Evolutionary conservation across 2,329 filamentous ascomycete species (phyloP).

Genomic region (Metarhizium humberi): DNA sequence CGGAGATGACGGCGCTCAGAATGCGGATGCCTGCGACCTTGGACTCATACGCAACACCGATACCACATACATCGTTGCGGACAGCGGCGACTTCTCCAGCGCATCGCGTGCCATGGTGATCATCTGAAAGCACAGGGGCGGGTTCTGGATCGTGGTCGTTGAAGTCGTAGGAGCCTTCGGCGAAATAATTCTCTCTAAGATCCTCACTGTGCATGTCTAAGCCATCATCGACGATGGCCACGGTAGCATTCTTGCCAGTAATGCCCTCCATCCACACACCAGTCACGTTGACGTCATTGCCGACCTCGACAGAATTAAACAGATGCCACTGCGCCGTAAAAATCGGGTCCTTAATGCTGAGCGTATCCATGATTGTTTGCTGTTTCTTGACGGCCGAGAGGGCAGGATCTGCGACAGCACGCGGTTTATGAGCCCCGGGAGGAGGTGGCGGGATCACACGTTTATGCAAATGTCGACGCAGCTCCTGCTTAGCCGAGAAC

Average conservation of each 20-base stretch:
- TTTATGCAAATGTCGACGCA: constrained; percentile 44
- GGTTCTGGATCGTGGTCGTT: constrained; percentile 78
- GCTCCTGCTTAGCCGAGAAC: constrained; percentile 65
- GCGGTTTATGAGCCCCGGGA: constrained; percentile 15
- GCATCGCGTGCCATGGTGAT: constrained; percentile 86
- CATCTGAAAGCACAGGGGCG: constrained; percentile 72
- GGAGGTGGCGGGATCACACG: constrained; percentile 34
- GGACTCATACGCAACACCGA: constrained; percentile 92
- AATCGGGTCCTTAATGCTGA: constrained; percentile 82
- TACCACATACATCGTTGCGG: constrained; percentile 85
- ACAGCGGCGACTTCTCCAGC: constrained; percentile 89
- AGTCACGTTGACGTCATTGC: constrained; percentile 95
- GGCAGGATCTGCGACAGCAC: constrained; percentile 10
- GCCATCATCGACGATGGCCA: constrained; percentile 93
- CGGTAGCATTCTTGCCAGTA: constrained; percentile 79
- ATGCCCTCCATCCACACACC: constrained; percentile 85
- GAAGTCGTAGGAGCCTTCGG: constrained; percentile 88
- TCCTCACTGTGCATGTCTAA: constrained; percentile 94
- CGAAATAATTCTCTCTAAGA: constrained; percentile 87
- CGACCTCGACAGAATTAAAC: constrained; percentile 68
- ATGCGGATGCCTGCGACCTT: constrained; percentile 89
- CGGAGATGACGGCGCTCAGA: constrained; percentile 79
- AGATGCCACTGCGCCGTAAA: constrained; percentile 96
- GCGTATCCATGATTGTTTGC: constrained; percentile 47
- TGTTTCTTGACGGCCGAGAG: constrained; percentile 46